Base-by-base conservation (phyloP, 805 yeast genomes). In the Pichia occidentalis region DNA sequence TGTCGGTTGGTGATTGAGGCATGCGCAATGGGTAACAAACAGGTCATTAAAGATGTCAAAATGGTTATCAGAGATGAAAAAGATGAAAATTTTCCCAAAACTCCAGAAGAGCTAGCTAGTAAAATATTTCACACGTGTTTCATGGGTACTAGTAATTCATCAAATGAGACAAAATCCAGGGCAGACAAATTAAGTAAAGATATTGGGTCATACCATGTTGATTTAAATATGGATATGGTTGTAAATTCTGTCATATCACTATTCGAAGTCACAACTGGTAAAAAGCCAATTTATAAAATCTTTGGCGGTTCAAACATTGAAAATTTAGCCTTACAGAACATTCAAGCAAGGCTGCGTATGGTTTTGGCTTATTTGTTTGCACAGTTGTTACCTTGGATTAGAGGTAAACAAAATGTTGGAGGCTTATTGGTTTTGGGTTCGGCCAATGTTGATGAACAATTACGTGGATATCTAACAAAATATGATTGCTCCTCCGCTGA, bases 401-500 rank as follows among this genome's bases (percentile, higher is more conserved):
- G 98, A 49, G 80, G 81, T 7, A 63, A 75, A 33, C 67, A 71
- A 16, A 65, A 70, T 33, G 71, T 78, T 18, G 86, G 86, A 4
- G 97, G 97, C 0, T 61, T 92, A 34, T 66, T 92, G 27, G 99
- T 92, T 7, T 68, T 92, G 35, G 98, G 98, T 1, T 81, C 95
- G 53, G 97, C 97, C 3, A 92, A 92, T 56, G 98, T 92, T 11
- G 99, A 92, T 61, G 99, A 92, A 58, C 87, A 95, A 51, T 65
- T 92, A 43, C 70, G 99, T 43, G 99, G 99, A 0, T 92, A 92
- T 54, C 67, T 92, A 54, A 92, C 99, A 8, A 92, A 92, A 57
- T 92, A 92, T 60, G 99, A 92, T 60, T 87, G 97, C 60, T 88
- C 97, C 4, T 80, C 95, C 13, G 98, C 98, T 1, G 99, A 92